A percentile compares a stretch with the other conserved stretches of the same genome.
These are phyloP conservation scores for Gracilaria caudata DNA, from an alignment of 23 red algal species.

Conservation along the genomic window DNA sequence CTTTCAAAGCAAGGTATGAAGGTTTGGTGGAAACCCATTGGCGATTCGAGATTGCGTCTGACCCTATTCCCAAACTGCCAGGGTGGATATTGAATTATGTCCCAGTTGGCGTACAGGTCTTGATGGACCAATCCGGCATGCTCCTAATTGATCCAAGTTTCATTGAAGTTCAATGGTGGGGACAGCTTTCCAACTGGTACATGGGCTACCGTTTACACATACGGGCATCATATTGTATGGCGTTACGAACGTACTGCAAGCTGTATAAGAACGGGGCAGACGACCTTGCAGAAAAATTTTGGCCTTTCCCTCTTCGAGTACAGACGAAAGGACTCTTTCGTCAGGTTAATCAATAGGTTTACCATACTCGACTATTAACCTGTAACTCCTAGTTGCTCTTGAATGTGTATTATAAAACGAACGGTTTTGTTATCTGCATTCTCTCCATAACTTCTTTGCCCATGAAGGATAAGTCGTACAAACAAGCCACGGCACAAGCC, in stretches of 20 bases:
- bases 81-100: constrained; percentile 58
- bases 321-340: constrained; percentile 77
- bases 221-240: constrained; percentile 77
- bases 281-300: constrained; percentile 63
- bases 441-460: neutral
- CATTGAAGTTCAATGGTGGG: constrained; percentile 85
- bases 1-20: constrained; percentile 76
- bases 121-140: constrained; percentile 75
- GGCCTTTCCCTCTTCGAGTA: constrained; percentile 70
- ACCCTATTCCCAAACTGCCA: constrained; percentile 68
- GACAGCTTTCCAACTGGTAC: constrained; percentile 40
- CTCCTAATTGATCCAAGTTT: constrained; percentile 88
- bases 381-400: constrained; percentile 14
- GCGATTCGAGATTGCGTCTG: constrained; percentile 79
- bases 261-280: constrained; percentile 52
- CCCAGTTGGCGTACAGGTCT: constrained; percentile 78
- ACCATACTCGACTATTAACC: constrained; percentile 24
- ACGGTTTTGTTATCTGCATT: neutral
- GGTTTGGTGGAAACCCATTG: constrained; percentile 77
- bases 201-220: constrained; percentile 63
- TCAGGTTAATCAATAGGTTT: constrained; percentile 49
- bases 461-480: neutral
- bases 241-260: constrained; percentile 62
- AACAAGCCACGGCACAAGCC: neutral
- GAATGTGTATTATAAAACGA: constrained; percentile 17